A percentile compares a stretch with the other conserved stretches of the same genome.
These are phyloP conservation scores for Botrytis deweyae DNA, from an alignment of 2,329 filamentous ascomycete species.

Conservation along the genomic window DNA sequence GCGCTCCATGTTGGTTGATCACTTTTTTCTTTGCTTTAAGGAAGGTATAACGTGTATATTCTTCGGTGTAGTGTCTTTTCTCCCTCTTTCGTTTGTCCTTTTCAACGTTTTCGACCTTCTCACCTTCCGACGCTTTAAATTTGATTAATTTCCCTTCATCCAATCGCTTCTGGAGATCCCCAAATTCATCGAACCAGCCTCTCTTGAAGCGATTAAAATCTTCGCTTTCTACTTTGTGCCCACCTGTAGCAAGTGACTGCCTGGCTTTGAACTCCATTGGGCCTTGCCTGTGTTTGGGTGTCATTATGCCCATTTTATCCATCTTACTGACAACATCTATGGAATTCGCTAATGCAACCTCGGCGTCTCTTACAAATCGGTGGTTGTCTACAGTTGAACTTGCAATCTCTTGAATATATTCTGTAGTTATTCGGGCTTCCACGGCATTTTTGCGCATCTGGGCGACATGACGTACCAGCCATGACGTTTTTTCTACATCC, in stretches of 20 bases:
- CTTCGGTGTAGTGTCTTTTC: not conserved
- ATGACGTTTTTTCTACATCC: conserved; percentile 54
- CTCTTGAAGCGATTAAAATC: conserved; percentile 7
- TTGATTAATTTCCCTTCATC: not conserved
- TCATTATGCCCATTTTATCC: conserved; percentile 43
- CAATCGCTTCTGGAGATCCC: not conserved
- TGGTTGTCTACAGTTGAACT: conserved; percentile 36
- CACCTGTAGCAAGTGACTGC: conserved; percentile 26
- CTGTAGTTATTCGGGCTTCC: conserved; percentile 59
- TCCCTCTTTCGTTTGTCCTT: not conserved
- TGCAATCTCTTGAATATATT: conserved; percentile 60
- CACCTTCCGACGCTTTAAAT: not conserved
- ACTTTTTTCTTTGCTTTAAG: not conserved
- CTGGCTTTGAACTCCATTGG: conserved; percentile 30
- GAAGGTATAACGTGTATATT: not conserved
- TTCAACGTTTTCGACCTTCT: not conserved
- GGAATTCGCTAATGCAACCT: conserved; percentile 50
- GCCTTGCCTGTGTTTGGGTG: conserved; percentile 49
- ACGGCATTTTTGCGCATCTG: conserved; percentile 57
- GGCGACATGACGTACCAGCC: conserved; percentile 61
- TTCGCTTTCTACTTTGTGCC: conserved; percentile 5
- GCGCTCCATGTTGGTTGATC: not conserved
- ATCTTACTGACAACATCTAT: conserved; percentile 48
- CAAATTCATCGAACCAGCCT: not conserved
- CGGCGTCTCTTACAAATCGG: conserved; percentile 44